Evolutionary conservation across 768 basidiomycete genomes (phyloP).

Genomic region (Punctularia strigosozonata): DNA sequence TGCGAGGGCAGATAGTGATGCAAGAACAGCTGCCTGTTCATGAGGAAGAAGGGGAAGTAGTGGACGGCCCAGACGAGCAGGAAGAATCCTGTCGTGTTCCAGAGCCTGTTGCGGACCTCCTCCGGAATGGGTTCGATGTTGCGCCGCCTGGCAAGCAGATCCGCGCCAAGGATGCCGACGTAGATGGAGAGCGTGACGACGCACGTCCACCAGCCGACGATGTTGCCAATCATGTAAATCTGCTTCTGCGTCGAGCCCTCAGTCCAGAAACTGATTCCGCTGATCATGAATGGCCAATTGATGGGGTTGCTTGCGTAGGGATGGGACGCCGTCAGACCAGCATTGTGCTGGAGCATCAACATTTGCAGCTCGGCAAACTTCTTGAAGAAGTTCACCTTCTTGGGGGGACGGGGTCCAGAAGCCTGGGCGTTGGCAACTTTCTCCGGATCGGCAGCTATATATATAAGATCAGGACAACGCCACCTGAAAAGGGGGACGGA

Average conservation of each 20-base stretch:
- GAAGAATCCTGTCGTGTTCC: slow-evolving; percentile 97
- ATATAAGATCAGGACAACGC: slow-evolving; percentile 3
- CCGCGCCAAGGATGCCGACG: slow-evolving; percentile 82
- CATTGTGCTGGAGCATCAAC: slow-evolving; percentile 96
- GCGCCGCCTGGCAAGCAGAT: slow-evolving; percentile 78
- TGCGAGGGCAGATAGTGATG: slow-evolving; percentile 98
- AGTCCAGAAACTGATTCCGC: slow-evolving; percentile 99
- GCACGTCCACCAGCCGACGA: slow-evolving; percentile 92
- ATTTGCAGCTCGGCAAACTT: slow-evolving; percentile 92
- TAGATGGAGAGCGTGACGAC: slow-evolving; percentile 79
- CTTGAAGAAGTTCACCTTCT: slow-evolving; percentile 82
- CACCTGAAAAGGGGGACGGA: background rate
- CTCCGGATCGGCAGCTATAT: too few species aligned
- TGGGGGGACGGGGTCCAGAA: too few species aligned
- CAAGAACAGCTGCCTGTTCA: slow-evolving; percentile 93
- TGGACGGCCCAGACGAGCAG: slow-evolving; percentile 89
- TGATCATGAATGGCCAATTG: slow-evolving; percentile 96
- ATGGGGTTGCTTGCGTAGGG: slow-evolving; percentile 94
- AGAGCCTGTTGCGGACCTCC: slow-evolving; percentile 84
- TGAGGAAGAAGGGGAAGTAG: slow-evolving; percentile 95
- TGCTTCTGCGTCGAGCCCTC: slow-evolving; percentile 74
- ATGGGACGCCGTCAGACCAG: slow-evolving; percentile 95
- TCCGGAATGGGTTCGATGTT: slow-evolving; percentile 79
- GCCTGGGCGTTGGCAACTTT: too few species aligned
- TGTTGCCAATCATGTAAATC: slow-evolving; percentile 93